A percentile compares a stretch with the other conserved stretches of the same genome.
These are phyloP conservation scores for Scedosporium minutisporum DNA, from an alignment of 2,329 filamentous ascomycete genomes.

Conservation along the genomic window DNA sequence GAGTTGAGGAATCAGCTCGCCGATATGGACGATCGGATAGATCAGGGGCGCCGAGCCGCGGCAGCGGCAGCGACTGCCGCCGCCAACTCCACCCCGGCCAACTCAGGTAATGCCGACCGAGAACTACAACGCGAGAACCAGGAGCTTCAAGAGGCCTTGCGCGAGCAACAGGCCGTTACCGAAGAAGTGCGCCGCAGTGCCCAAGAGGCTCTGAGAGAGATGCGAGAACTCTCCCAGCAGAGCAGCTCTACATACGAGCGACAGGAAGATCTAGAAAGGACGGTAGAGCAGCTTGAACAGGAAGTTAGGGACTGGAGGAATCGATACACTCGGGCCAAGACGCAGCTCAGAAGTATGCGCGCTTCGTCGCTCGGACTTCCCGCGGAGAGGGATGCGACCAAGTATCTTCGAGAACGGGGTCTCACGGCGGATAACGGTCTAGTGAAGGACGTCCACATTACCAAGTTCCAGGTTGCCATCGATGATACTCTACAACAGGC, in stretches of 20 bases:
- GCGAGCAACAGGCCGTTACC: conserved; percentile 71
- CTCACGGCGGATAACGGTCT: conserved; percentile 65
- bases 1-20: conserved; percentile 56
- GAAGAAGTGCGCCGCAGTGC: conserved; percentile 82
- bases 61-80: background rate
- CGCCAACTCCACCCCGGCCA: background rate
- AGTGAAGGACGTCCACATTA: conserved; percentile 86
- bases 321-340: conserved; percentile 79
- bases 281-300: conserved; percentile 66
- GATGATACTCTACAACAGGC: conserved; percentile 79
- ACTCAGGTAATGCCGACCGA: conserved; percentile 28
- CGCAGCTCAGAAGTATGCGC: conserved; percentile 72
- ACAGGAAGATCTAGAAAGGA: conserved; percentile 67
- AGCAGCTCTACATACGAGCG: conserved; percentile 70
- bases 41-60: background rate
- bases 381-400: conserved; percentile 59
- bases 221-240: conserved; percentile 75
- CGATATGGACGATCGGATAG: conserved; percentile 28
- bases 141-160: conserved; percentile 52
- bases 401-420: conserved; percentile 53
- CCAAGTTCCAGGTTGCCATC: conserved; percentile 87
- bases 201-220: conserved; percentile 74
- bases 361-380: conserved; percentile 69
- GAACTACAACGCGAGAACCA: conserved; percentile 61
- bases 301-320: conserved; percentile 87